Evolutionary conservation across 1,139 yeast species (phyloP).

Genomic region (Geotrichum candidum): DNA sequence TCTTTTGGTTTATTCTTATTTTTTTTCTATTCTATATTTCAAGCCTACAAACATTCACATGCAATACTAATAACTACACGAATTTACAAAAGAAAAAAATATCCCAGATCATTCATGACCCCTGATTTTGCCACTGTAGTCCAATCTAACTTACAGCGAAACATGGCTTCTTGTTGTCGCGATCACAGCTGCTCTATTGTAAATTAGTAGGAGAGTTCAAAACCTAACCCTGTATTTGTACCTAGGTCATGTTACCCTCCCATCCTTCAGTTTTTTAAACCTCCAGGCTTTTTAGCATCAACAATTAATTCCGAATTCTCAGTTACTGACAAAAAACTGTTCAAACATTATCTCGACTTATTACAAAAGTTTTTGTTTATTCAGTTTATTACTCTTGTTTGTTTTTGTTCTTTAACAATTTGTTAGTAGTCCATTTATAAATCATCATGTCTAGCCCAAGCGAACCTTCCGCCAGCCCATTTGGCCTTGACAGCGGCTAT

Average conservation of each 20-base stretch:
- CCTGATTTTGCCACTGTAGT: too few relatives aligned
- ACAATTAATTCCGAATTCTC: not conserved
- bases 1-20: too few relatives aligned
- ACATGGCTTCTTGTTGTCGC: too few relatives aligned
- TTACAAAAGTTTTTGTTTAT: not conserved
- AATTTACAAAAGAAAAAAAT: too few relatives aligned
- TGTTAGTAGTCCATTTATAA: not conserved
- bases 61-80: too few relatives aligned
- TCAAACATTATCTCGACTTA: not conserved
- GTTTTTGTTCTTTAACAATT: not conserved
- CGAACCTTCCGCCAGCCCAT: not conserved
- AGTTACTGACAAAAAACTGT: not conserved
- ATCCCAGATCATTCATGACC: too few relatives aligned
- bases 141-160: too few relatives aligned
- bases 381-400: not conserved
- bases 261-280: not conserved
- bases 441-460: not conserved
- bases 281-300: not conserved
- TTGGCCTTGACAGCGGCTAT: not conserved
- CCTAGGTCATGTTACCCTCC: not conserved
- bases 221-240: too few relatives aligned
- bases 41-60: too few relatives aligned
- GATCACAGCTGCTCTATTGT: too few relatives aligned
- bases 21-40: too few relatives aligned
- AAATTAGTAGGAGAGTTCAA: too few relatives aligned